Base-by-base conservation (phyloP, 148 eudicot species). In the Heliosperma pusillum region DNA sequence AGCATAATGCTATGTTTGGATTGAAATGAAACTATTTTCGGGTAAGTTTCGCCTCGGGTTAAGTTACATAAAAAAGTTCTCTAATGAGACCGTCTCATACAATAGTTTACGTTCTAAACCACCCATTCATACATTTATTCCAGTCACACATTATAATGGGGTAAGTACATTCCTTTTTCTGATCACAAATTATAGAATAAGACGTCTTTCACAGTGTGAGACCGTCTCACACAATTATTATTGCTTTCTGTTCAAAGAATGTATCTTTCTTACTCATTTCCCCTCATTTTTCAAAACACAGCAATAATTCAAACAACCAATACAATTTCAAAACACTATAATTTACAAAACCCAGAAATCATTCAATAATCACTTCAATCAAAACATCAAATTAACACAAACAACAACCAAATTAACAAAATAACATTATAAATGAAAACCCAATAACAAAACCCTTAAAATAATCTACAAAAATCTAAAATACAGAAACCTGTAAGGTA, bases 401-500 rank as follows among this genome's bases (percentile, higher is more conserved):
- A 40, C 13, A 64, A 61, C 65, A 24, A 61, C 3, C 21, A 66
- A 66, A 36, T 17, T 63, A 7, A 1, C n/a, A 66, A 63, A 63
- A 63, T 5, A 27, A 27, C n/a, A 63, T 7, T 20, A 27, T 1
- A 63, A 27, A 27, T 27, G 29, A 63, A 29, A 40, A 36, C 10
- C 15, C 33, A 66, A 9, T 16, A 40, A n/a, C 21, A 66, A 40
- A 66, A 52, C 27, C 10, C 11, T 22, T 8, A 3, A 24, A 55
- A 53, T 6, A 70, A 50, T 55, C 12, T 16, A 7, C 30, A 56
- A 29, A 36, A 36, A 36, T 36, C 8, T 36, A 20, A 64, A 7
- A 36, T 15, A 77, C 10, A 71, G 21, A 50, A 68, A 78, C 72
- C 76, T 66, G 59, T 29, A 40, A 7, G 40, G 76, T 26, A 25